Evolutionary conservation across 2,329 filamentous ascomycete genomes (phyloP), one percentile per base, ranked within the genome.

Genomic region (Lojkania enalia): DNA sequence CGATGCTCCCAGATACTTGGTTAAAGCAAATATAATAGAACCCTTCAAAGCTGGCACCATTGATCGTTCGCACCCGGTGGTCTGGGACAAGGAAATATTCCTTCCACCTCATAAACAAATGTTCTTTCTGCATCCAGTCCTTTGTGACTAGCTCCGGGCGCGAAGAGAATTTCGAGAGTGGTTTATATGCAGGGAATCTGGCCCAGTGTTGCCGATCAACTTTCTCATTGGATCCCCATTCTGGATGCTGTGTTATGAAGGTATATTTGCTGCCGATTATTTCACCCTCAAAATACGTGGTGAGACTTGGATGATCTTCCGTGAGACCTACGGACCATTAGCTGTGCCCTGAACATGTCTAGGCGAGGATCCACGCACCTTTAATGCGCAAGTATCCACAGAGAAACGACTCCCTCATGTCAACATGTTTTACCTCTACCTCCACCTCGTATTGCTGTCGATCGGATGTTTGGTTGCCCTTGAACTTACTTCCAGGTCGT

Each of bases 11-110:
- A 52, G 85, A 82, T 37, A 90, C 76, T 71, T 97, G 92, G 70
- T 97, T 96, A 75, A 97, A 97, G 74, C 91, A 96, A 56, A 99
- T 97, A 65, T 99, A 99, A 69, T 97, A 99, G 68, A 99, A 99
- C 0, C 94, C 94, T 66, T 99, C 94, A 49, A 97, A 99, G 64
- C 92, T 97, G 5, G 94, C 94, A 14, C 94, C 94, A 23, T 84
- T 88, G 50, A 99, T 96, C 9, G 88, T 95, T 49, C 86, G 82
- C 15, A 97, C 90, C 13, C 88, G 83, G 68, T 99, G 94, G 63
- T 99, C 91, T 1, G 94, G 94, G 0, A 99, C 94, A 0, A 99
- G 77, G 62, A 99, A 99, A 61, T 95, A 90, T 66, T 99, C 94
- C 71, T 99, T 99, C 94, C 94, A 99, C 49, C 94, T 84, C 94